These are phyloP conservation scores for Pseudoscleropodium purum DNA, from an alignment of 225 moss, liverwort and hornwort genomes.

Conservation along the genomic window DNA sequence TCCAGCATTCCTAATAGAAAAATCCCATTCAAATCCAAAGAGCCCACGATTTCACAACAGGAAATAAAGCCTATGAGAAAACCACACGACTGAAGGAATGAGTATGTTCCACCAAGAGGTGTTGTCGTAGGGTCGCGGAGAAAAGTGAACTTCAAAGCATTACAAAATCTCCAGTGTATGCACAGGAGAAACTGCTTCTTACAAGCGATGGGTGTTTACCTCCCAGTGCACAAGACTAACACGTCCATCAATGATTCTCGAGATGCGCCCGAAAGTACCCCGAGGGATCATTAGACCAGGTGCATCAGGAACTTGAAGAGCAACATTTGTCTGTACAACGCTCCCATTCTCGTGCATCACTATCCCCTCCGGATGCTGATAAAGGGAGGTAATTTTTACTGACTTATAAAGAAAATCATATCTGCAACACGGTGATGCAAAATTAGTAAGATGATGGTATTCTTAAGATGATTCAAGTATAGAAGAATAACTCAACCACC, in stretches of 20 bases:
- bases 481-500: neutral
- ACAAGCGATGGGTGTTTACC: constrained; percentile 20
- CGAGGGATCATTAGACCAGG: constrained; percentile 88
- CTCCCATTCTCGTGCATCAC: constrained; percentile 45
- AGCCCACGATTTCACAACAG: neutral
- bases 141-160: neutral
- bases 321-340: constrained; percentile 64
- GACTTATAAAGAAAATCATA: constrained; percentile 95
- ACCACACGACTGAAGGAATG: neutral
- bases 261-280: constrained; percentile 67
- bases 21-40: neutral
- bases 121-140: neutral
- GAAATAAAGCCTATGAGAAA: neutral
- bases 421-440: constrained; percentile 19
- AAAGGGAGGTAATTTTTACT: constrained; percentile 80
- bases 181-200: neutral
- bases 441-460: neutral
- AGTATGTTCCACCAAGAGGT: neutral
- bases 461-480: neutral
- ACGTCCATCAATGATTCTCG: constrained; percentile 59
- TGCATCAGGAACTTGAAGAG: constrained; percentile 94
- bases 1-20: neutral
- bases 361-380: constrained; percentile 62
- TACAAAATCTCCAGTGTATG: neutral
- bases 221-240: constrained; percentile 94